These are phyloP conservation scores for Volvox reticuliferus DNA, from an alignment of 139 green algal genomes.

Conservation along the genomic window DNA sequence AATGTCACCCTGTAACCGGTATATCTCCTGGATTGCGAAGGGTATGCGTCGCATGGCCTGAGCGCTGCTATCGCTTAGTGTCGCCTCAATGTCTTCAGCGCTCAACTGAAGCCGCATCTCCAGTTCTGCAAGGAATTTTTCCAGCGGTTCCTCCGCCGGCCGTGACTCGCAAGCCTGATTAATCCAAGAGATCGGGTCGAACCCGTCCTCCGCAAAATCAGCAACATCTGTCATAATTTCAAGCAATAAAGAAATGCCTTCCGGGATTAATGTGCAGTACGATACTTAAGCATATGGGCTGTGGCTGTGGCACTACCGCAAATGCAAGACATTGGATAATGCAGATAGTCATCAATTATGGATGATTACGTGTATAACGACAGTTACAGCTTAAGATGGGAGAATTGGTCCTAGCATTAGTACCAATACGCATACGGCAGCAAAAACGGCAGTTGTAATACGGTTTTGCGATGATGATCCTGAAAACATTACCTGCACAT, in stretches of 20 bases:
- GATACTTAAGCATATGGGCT: too few species aligned
- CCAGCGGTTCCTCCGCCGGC: slow-evolving; percentile 66
- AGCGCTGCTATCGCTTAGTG: slow-evolving; percentile 73
- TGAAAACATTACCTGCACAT: too few species aligned
- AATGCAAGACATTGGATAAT: neutral
- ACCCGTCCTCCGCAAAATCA: slow-evolving; percentile 69
- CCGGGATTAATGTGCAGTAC: too few species aligned
- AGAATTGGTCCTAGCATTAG: too few species aligned
- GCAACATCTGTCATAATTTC: slow-evolving; percentile 23
- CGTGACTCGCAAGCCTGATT: slow-evolving; percentile 61
- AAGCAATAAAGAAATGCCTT: too few species aligned
- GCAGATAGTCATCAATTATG: neutral
- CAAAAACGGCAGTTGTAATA: too few species aligned
- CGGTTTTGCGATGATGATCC: too few species aligned
- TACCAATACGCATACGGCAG: too few species aligned
- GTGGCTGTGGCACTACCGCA: too few species aligned
- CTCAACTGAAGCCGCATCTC: slow-evolving; percentile 89
- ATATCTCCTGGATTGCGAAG: slow-evolving; percentile 86
- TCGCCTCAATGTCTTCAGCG: slow-evolving; percentile 83
- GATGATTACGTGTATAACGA: too few species aligned
- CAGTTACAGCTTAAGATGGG: too few species aligned
- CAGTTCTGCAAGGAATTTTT: slow-evolving; percentile 83
- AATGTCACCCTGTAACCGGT: slow-evolving; percentile 59
- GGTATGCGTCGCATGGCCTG: slow-evolving; percentile 85
- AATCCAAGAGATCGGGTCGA: slow-evolving; percentile 77